phyloP scores from a whole-genome alignment of 2,329 filamentous ascomycete genomes.

The Monilinia fructicola region DNA sequence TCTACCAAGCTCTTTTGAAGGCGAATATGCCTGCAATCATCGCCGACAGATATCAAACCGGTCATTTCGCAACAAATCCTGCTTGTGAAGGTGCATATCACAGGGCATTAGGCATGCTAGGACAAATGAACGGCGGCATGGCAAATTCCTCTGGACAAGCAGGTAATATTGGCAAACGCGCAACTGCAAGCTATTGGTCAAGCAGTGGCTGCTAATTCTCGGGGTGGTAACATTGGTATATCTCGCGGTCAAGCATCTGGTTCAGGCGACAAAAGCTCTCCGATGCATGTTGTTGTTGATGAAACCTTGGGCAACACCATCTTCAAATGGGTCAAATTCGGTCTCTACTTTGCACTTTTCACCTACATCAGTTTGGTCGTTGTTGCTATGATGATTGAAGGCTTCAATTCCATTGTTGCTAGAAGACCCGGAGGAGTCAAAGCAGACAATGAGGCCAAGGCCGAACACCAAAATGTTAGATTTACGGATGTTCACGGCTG shows the following conservation, averaged over 20 bases:
- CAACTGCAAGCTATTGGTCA: conserved; percentile 79
- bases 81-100: conserved; percentile 77
- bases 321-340: conserved; percentile 90
- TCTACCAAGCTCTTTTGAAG: conserved; percentile 86
- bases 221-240: conserved; percentile 62
- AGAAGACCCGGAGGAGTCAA: conserved; percentile 45
- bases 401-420: conserved; percentile 71
- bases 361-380: conserved; percentile 77
- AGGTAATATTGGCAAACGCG: conserved; percentile 52
- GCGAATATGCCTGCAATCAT: conserved; percentile 94
- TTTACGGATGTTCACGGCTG: conserved; percentile 96
- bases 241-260: conserved; percentile 50
- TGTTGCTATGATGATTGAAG: conserved; percentile 80
- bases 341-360: conserved; percentile 74
- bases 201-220: conserved; percentile 71
- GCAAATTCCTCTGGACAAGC: conserved; percentile 31
- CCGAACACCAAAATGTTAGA: conserved; percentile 85
- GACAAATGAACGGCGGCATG: conserved; percentile 43
- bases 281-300: conserved; percentile 94
- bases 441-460: conserved; percentile 78
- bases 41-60: conserved; percentile 84
- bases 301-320: conserved; percentile 77
- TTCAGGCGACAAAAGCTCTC: conserved; percentile 73
- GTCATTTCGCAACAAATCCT: conserved; percentile 77
- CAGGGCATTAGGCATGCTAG: conserved; percentile 67